These are phyloP conservation scores for Aspergillus quadrilineatus DNA, from an alignment of 2,329 filamentous ascomycete species.

Conservation along the genomic window DNA sequence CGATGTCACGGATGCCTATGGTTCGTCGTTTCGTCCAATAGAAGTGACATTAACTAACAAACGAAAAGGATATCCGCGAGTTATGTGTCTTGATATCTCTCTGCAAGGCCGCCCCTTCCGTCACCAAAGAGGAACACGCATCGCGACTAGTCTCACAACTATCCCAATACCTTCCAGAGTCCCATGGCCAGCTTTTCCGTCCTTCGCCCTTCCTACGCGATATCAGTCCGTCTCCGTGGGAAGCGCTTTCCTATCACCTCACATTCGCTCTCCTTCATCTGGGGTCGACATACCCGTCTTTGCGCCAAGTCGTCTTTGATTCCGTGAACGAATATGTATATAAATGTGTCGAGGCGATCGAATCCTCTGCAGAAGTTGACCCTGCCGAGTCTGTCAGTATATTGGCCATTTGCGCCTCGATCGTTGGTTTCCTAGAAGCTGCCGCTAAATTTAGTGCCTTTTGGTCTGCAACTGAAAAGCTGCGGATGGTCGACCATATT, in stretches of 20 bases:
- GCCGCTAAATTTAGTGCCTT: conserved; percentile 75
- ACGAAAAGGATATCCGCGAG: conserved; percentile 72
- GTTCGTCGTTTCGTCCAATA: conserved; percentile 23
- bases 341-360: conserved; percentile 65
- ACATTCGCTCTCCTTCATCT: conserved; percentile 78
- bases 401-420: conserved; percentile 74
- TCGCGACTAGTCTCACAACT: conserved; percentile 77
- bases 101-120: conserved; percentile 80
- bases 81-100: conserved; percentile 88
- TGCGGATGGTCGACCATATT: conserved; percentile 70
- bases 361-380: conserved; percentile 55
- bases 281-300: conserved; percentile 67
- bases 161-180: conserved; percentile 80
- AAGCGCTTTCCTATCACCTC: conserved; percentile 75
- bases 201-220: conserved; percentile 79
- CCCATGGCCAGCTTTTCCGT: conserved; percentile 73
- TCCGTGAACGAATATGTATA: conserved; percentile 71
- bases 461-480: conserved; percentile 73
- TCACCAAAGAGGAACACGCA: conserved; percentile 70
- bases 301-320: conserved; percentile 66
- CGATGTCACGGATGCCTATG: conserved; percentile 42
- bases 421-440: conserved; percentile 88
- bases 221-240: conserved; percentile 85
- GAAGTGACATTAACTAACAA: conserved; percentile 20
- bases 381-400: conserved; percentile 65